phyloP scores from a whole-genome alignment of 2,329 filamentous ascomycete genomes.

The Pseudogymnoascus sp. region DNA sequence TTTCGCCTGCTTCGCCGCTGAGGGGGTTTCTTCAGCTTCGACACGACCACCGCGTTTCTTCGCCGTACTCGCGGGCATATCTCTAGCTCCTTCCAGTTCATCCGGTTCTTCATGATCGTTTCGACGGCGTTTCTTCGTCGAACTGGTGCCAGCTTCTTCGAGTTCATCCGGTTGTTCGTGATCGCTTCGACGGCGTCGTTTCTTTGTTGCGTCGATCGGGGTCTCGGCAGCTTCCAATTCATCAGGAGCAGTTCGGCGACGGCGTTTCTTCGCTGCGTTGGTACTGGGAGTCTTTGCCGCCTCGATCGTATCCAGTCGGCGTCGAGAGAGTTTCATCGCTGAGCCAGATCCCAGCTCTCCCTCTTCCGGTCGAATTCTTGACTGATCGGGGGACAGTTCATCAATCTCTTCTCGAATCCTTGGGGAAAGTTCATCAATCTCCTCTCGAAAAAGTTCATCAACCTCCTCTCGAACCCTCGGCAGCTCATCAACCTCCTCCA shows the following conservation, averaged over 20 bases:
- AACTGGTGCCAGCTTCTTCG: background rate
- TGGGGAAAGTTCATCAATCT: conserved; percentile 12
- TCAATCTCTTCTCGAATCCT: conserved; percentile 20
- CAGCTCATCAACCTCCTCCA: conserved; percentile 26
- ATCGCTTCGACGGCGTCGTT: background rate
- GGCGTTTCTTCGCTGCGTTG: conserved; percentile 4
- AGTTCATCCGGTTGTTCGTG: background rate
- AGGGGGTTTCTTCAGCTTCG: background rate
- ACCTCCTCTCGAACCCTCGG: conserved; percentile 19
- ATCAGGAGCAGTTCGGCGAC: background rate
- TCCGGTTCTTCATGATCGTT: background rate
- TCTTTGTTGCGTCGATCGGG: background rate
- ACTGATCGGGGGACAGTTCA: background rate
- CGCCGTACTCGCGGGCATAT: background rate
- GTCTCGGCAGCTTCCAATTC: background rate
- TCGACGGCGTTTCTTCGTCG: conserved; percentile 1
- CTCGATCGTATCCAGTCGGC: conserved; percentile 27
- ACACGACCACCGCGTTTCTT: background rate
- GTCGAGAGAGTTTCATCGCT: conserved; percentile 36
- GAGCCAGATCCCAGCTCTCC: conserved; percentile 34
- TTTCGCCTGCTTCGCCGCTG: background rate
- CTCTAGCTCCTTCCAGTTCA: background rate
- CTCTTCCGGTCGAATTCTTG: conserved; percentile 13
- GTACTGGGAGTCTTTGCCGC: background rate
- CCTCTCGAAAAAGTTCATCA: conserved; percentile 28